A percentile compares a stretch with the other conserved stretches of the same genome.
Conservation (phyloP, 305 asterid genomes). For the Fraxinus dipetala region DNA sequence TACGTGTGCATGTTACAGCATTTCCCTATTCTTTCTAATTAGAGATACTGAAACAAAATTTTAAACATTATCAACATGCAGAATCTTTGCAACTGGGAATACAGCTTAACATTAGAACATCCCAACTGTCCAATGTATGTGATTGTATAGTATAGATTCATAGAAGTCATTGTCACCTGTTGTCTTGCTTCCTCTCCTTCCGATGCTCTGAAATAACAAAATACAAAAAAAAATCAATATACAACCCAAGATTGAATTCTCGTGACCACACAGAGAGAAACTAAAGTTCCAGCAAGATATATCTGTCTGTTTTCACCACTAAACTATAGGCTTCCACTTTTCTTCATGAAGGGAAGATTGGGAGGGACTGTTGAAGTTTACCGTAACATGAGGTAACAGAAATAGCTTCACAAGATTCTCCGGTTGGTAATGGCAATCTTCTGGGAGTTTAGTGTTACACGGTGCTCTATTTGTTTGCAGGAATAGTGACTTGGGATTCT, state of each 20-base stretch:
- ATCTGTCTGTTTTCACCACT: background rate
- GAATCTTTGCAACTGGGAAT: slow-evolving; percentile 4
- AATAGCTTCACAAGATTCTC: slow-evolving; percentile 94
- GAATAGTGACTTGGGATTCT: slow-evolving; percentile 73
- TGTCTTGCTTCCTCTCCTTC: slow-evolving; percentile 60
- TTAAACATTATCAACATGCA: background rate
- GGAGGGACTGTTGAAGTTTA: slow-evolving; percentile 26
- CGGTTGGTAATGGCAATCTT: slow-evolving; percentile 96
- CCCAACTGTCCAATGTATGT: background rate
- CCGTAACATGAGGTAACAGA: slow-evolving; percentile 80
- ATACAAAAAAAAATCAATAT: slow-evolving; percentile 5
- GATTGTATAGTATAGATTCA: background rate
- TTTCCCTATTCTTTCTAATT: background rate
- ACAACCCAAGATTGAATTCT: background rate
- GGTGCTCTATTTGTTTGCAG: slow-evolving; percentile 70
- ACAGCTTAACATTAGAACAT: background rate
- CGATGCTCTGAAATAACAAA: slow-evolving; percentile 70
- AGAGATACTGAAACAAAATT: background rate
- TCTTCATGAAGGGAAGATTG: background rate
- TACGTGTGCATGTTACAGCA: background rate
- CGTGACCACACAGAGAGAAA: slow-evolving; percentile 5
- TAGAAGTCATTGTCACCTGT: slow-evolving; percentile 43
- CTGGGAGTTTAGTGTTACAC: slow-evolving; percentile 80
- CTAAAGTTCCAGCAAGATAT: background rate
- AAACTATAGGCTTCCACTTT: background rate